phyloP scores from a whole-genome alignment of 1,284 basidiomycete genomes.

The Leccinum proximum region DNA sequence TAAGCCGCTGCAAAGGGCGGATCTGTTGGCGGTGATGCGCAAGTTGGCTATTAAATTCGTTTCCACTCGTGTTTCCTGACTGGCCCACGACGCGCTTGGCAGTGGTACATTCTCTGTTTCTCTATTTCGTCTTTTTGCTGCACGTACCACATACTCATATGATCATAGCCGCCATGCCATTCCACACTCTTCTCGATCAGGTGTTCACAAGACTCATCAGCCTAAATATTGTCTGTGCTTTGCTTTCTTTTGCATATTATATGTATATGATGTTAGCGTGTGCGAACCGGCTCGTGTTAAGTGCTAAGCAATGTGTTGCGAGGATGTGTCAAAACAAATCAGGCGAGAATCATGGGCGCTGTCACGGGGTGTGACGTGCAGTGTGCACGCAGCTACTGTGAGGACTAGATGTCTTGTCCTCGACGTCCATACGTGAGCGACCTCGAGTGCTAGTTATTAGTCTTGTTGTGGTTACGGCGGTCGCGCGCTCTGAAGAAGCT shows the following conservation, averaged over 20 bases:
- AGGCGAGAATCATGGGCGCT: conserved; percentile 25
- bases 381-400: neutral
- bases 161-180: conserved; percentile 24
- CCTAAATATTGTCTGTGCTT: conserved; percentile 27
- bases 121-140: conserved; percentile 32
- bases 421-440: neutral
- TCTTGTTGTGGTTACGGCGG: neutral
- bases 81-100: conserved; percentile 13
- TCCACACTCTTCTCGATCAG: conserved; percentile 15
- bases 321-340: conserved; percentile 4
- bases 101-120: conserved; percentile 25
- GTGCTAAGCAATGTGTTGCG: neutral
- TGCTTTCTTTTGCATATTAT: conserved; percentile 38
- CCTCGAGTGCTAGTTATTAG: neutral
- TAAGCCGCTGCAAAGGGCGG: conserved; percentile 87
- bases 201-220: conserved; percentile 34
- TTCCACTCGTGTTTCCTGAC: conserved; percentile 35
- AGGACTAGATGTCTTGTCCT: neutral
- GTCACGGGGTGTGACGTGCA: conserved; percentile 1
- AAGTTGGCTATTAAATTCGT: conserved; percentile 59
- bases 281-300: neutral
- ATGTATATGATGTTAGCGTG: conserved; percentile 33
- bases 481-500: neutral
- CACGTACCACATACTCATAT: conserved; percentile 32
- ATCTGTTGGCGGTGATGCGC: conserved; percentile 77